Evolutionary conservation across 495 filamentous ascomycete species (phyloP), one percentile per base, ranked within the genome.

Genomic region (Rostrohypoxylon terebratum): DNA sequence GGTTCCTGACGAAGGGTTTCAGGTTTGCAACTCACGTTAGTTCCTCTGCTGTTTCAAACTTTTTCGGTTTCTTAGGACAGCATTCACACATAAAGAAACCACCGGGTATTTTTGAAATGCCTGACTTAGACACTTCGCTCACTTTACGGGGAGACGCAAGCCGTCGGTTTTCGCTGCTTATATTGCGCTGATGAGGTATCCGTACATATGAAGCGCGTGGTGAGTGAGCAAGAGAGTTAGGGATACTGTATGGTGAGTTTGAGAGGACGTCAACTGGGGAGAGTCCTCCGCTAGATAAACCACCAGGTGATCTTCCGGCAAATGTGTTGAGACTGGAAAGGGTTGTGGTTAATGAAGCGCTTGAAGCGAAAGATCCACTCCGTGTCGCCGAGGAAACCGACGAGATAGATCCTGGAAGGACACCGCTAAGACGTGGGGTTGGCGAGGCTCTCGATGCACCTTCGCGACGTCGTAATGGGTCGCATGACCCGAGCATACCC

Each of bases 11-110:
- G 59, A 25, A 23, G 45, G 38, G n/a, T 14, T 14, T 42, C 10
- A 42, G n/a, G 33, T 42, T 18, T 59, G 54, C 14, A 62, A 84
- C 92, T 81, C 88, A 97, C 96, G 89, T 91, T 53, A 98, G 84
- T 63, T 97, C 94, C 48, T 94, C 90, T 70, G 88, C 82, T 4
- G 87, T 93, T 66, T 98, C 94, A 75, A 99, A 99, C 74, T 98
- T 98, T 78, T 97, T 98, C 1, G 96, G 96, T 80, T 98, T 99
- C 81, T 99, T 98, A 1, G 94, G 96, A 83, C 96, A 99, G 79
- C 96, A 99, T 74, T 97, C 93, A 79, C 96, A 99, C 75, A 97
- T 96, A 75, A 87, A 93, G 3, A 90, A 84, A 9, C 81, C 83
- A 42, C 74, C 76, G 53, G 83, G 83, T 20, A 84, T 69, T 65